phyloP scores from a whole-genome alignment of 805 yeast genomes.

The Spathaspora boniae region DNA sequence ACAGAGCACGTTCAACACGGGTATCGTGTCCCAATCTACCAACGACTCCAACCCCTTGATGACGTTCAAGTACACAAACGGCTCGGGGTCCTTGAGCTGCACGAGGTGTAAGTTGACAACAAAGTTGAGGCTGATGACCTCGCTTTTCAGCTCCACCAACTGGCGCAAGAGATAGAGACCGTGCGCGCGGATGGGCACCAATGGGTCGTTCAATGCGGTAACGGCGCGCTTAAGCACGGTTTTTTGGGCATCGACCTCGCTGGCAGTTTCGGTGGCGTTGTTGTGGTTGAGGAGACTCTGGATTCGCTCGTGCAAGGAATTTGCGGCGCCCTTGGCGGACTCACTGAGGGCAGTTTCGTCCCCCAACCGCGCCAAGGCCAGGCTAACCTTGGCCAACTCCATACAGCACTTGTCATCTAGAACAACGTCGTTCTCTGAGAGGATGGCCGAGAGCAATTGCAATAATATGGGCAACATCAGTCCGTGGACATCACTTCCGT shows the following conservation, averaged over 20 bases:
- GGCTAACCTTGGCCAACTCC: constrained; percentile 26
- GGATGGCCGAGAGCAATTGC: constrained; percentile 34
- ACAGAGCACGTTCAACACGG: constrained; percentile 35
- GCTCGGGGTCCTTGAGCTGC: constrained; percentile 74
- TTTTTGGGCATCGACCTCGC: constrained; percentile 30
- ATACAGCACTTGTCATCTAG: constrained; percentile 26
- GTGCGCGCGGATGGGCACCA: constrained; percentile 82
- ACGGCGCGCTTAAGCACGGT: constrained; percentile 56
- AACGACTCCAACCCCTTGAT: constrained; percentile 73
- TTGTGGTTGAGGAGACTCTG: constrained; percentile 26
- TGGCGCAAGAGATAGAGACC: constrained; percentile 67
- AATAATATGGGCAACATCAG: constrained; percentile 26
- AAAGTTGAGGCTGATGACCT: constrained; percentile 47
- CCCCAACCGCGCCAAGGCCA: constrained; percentile 11
- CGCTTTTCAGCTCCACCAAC: constrained; percentile 48
- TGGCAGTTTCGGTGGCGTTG: constrained; percentile 15
- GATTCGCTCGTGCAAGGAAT: constrained; percentile 29
- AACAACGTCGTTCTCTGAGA: constrained; percentile 26
- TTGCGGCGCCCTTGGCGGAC: constrained; percentile 14
- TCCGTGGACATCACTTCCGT: constrained; percentile 12
- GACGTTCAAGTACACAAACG: constrained; percentile 80
- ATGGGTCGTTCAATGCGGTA: constrained; percentile 65
- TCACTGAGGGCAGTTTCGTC: constrained; percentile 5
- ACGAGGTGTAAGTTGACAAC: constrained; percentile 60
- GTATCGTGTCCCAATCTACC: constrained; percentile 40